phyloP scores from a whole-genome alignment of 768 basidiomycete genomes.

The Gymnopilus junonius region DNA sequence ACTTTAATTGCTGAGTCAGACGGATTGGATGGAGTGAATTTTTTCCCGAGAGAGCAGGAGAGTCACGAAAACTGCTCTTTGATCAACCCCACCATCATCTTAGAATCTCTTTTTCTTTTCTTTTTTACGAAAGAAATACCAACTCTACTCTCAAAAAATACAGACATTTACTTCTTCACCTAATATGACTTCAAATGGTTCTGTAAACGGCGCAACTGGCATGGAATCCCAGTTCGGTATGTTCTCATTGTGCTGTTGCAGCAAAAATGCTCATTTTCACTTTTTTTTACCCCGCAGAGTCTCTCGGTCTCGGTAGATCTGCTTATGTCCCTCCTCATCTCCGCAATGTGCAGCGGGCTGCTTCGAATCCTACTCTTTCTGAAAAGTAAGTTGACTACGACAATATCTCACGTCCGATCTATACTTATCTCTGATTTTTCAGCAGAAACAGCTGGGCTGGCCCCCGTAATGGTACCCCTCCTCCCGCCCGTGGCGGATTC shows the following conservation, averaged over 20 bases:
- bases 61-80: constrained; percentile 28
- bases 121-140: constrained; percentile 32
- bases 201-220: constrained; percentile 76
- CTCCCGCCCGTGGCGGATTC: constrained; percentile 51
- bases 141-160: constrained; percentile 14
- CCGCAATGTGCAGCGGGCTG: constrained; percentile 87
- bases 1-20: constrained; percentile 18
- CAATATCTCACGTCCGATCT: neutral
- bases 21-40: constrained; percentile 24
- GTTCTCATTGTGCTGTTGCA: constrained; percentile 27
- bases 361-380: constrained; percentile 64
- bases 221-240: constrained; percentile 78
- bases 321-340: constrained; percentile 90
- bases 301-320: constrained; percentile 79
- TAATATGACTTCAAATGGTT: constrained; percentile 88
- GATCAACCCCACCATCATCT: constrained; percentile 36
- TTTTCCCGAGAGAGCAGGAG: constrained; percentile 15
- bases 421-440: constrained; percentile 16
- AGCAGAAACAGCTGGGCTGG: constrained; percentile 74
- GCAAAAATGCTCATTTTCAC: constrained; percentile 9
- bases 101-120: constrained; percentile 28
- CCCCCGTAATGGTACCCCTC: constrained; percentile 69
- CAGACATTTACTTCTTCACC: constrained; percentile 30
- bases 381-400: constrained; percentile 54
- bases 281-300: constrained; percentile 46